Conservation (phyloP, 305 asterid genomes). For the Fraxinus greggii region DNA sequence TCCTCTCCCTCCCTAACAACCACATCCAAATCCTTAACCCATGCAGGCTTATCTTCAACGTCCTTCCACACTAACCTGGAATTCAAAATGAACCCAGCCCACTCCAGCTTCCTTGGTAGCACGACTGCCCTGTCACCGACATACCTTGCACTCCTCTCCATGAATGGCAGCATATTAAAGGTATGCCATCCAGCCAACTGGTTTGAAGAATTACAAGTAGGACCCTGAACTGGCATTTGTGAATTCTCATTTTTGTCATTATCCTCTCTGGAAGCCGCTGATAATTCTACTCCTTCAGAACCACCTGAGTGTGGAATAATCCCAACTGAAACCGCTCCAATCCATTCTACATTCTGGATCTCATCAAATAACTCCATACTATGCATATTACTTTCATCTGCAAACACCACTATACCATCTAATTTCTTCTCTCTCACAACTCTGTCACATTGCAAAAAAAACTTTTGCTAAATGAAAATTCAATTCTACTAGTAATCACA, state of each 20-base stretch:
- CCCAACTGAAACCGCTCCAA: conserved; percentile 83
- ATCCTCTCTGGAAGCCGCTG: conserved; percentile 36
- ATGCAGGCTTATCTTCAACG: conserved; percentile 52
- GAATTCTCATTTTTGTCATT: conserved; percentile 38
- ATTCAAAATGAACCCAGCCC: conserved; percentile 87
- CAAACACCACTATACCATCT: conserved; percentile 88
- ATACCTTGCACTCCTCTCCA: conserved; percentile 66
- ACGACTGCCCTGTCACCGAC: conserved; percentile 83
- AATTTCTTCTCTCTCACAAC: conserved; percentile 65
- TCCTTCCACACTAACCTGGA: conserved; percentile 83
- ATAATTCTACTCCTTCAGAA: conserved; percentile 43
- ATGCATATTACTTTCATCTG: conserved; percentile 95
- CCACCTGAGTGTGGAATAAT: conserved; percentile 70
- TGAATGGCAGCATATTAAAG: conserved; percentile 43
- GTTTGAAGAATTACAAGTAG: conserved; percentile 80
- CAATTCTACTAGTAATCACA: conserved; percentile 8
- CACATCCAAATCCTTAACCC: conserved; percentile 75
- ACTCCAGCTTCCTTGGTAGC: conserved; percentile 84
- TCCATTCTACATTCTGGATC: conserved; percentile 82
- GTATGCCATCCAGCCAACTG: conserved; percentile 86
- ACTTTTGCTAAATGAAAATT: conserved; percentile 26
- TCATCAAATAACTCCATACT: conserved; percentile 87
- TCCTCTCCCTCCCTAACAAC: conserved; percentile 47
- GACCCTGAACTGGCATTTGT: conserved; percentile 78
- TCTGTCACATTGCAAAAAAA: conserved; percentile 45